Evolutionary conservation across 257 asterid genomes (phyloP).

Genomic region (Salvia splendens): DNA sequence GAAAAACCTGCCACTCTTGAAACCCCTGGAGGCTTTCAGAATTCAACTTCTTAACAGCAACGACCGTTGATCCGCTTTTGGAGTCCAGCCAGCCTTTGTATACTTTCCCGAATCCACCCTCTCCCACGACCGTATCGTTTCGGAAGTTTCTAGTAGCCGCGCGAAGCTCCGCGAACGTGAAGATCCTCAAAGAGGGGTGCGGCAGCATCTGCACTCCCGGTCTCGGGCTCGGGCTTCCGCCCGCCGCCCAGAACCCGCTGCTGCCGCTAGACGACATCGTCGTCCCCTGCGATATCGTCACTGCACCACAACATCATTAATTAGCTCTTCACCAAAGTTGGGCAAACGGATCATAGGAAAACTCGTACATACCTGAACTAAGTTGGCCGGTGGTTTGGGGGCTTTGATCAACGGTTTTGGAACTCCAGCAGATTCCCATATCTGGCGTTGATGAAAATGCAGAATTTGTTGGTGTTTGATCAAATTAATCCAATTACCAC

Average conservation of each 20-base stretch:
- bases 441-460: neutral
- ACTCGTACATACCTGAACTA: slow-evolving; percentile 36
- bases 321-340: neutral
- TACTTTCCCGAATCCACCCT: slow-evolving; percentile 61
- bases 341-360: neutral
- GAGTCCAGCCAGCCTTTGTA: slow-evolving; percentile 86
- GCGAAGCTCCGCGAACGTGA: slow-evolving; percentile 39
- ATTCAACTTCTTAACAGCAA: slow-evolving; percentile 82
- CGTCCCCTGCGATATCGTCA: slow-evolving; percentile 27
- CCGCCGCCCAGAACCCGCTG: slow-evolving; percentile 41
- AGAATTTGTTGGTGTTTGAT: neutral
- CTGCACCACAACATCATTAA: neutral
- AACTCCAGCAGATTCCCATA: slow-evolving; percentile 49
- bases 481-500: too few relatives aligned
- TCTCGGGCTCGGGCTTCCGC: slow-evolving; percentile 25
- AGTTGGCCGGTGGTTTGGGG: slow-evolving; percentile 35
- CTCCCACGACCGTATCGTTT: slow-evolving; percentile 42
- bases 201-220: slow-evolving; percentile 48
- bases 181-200: slow-evolving; percentile 45
- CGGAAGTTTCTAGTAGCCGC: slow-evolving; percentile 49
- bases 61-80: slow-evolving; percentile 36
- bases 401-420: slow-evolving; percentile 30
- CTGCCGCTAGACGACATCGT: slow-evolving; percentile 31
- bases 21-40: slow-evolving; percentile 72
- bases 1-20: slow-evolving; percentile 76